These are phyloP conservation scores for Raffaelea ambrosiae DNA, from an alignment of 2,329 filamentous ascomycete species.

Conservation along the genomic window DNA sequence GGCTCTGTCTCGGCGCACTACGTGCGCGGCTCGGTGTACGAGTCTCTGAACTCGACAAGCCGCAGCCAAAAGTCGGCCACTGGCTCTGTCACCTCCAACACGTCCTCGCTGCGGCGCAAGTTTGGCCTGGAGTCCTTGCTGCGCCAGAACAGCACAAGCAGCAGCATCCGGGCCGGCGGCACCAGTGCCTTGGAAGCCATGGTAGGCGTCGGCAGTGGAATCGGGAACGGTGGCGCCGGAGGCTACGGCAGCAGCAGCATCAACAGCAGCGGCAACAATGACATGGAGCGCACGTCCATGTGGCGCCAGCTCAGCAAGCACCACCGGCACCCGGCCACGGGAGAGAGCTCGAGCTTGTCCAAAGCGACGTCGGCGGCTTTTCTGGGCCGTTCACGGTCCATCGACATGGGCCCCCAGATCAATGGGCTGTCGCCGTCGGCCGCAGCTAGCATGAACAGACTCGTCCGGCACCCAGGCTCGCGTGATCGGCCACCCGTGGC, in stretches of 20 bases:
- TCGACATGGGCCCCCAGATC: slow-evolving; percentile 51
- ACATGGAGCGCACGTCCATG: slow-evolving; percentile 65
- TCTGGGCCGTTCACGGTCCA: slow-evolving; percentile 65
- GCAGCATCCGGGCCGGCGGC: not conserved
- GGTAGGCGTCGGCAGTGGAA: not conserved
- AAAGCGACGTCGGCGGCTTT: slow-evolving; percentile 38
- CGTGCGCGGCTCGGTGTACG: slow-evolving; percentile 47
- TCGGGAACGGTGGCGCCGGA: too few species aligned
- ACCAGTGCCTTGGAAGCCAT: slow-evolving; percentile 3
- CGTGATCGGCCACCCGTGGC: slow-evolving; percentile 53
- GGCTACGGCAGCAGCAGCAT: not conserved
- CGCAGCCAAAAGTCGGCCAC: slow-evolving; percentile 49
- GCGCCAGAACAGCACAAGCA: slow-evolving; percentile 67
- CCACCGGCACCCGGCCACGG: slow-evolving; percentile 47
- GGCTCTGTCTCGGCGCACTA: slow-evolving; percentile 16
- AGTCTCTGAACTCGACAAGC: slow-evolving; percentile 51
- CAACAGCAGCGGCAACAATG: slow-evolving; percentile 15
- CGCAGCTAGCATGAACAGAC: slow-evolving; percentile 31
- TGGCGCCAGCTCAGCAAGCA: slow-evolving; percentile 87
- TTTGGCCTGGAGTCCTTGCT: slow-evolving; percentile 72
- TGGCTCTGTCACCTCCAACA: slow-evolving; percentile 75
- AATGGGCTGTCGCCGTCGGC: slow-evolving; percentile 21
- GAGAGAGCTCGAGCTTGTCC: slow-evolving; percentile 55
- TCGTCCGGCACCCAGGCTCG: slow-evolving; percentile 41
- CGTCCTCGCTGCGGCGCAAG: slow-evolving; percentile 74